Evolutionary conservation across 2,329 filamentous ascomycete genomes (phyloP).

Genomic region (Botrytis sinoallii): DNA sequence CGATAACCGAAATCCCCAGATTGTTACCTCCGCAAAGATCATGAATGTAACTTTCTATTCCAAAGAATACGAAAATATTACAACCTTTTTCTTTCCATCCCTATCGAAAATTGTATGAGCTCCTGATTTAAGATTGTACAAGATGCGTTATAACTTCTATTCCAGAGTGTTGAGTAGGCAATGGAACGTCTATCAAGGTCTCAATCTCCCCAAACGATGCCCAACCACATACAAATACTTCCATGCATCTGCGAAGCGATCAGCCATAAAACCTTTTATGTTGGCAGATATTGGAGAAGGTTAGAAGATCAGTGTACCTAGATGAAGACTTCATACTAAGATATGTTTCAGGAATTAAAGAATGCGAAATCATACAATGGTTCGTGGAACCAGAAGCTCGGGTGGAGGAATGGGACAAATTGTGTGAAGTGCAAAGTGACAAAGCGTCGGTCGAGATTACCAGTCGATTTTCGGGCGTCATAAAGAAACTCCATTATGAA

Average conservation of each 20-base stretch:
- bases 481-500: constrained; percentile 95
- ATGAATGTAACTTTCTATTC: constrained; percentile 8
- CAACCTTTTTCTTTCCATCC: background rate
- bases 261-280: constrained; percentile 71
- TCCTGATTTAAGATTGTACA: background rate
- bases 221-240: constrained; percentile 27
- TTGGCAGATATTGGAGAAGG: constrained; percentile 86
- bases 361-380: constrained; percentile 99
- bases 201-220: constrained; percentile 27
- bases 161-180: constrained; percentile 50
- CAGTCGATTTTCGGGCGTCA: constrained; percentile 88
- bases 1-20: constrained; percentile 25
- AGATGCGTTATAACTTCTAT: constrained; percentile 55
- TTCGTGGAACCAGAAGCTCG: constrained; percentile 94
- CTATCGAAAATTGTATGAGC: background rate
- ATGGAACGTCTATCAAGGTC: constrained; percentile 46
- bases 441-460: constrained; percentile 92
- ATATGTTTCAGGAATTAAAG: constrained; percentile 74
- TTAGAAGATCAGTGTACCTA: constrained; percentile 38
- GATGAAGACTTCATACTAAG: constrained; percentile 16
- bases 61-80: background rate
- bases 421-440: constrained; percentile 98
- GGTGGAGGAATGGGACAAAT: constrained; percentile 95
- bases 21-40: constrained; percentile 22
- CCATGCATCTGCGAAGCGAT: constrained; percentile 30